phyloP scores from a whole-genome alignment of 2,329 filamentous ascomycete genomes.

The Botrytis sinoallii region DNA sequence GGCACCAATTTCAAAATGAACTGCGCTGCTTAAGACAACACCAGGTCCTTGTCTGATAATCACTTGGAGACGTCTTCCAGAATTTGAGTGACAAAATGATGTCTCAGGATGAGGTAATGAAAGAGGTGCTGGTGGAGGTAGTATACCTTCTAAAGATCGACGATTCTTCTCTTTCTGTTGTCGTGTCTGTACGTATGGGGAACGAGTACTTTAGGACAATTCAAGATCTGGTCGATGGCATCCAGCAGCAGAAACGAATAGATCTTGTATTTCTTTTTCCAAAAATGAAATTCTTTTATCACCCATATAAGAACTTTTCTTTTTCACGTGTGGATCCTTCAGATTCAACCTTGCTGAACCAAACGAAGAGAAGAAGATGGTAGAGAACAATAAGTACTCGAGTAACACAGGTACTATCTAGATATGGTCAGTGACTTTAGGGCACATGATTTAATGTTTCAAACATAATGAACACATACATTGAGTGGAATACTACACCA shows the following conservation, averaged over 20 bases:
- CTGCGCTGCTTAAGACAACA: not conserved
- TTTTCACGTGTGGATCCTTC: not conserved
- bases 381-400: not conserved
- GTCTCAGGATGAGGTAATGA: not conserved
- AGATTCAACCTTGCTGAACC: constrained; percentile 12
- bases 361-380: not conserved
- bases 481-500: not conserved
- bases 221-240: constrained; percentile 2
- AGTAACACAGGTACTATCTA: not conserved
- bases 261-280: constrained; percentile 15
- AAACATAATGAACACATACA: not conserved
- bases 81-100: not conserved
- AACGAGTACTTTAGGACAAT: not conserved
- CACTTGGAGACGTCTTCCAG: not conserved
- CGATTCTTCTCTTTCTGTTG: constrained; percentile 2
- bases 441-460: not conserved
- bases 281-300: constrained; percentile 1
- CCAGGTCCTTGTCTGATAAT: not conserved
- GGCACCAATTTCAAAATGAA: not conserved
- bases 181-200: not conserved
- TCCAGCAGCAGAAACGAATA: constrained; percentile 17
- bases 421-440: not conserved
- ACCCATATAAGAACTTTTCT: not conserved
- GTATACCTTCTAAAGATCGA: not conserved
- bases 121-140: not conserved